A percentile compares a stretch with the other conserved stretches of the same genome.
These are phyloP conservation scores for Plasmodium sp. DNA, from an alignment of 169 alveolate species.

Conservation along the genomic window DNA sequence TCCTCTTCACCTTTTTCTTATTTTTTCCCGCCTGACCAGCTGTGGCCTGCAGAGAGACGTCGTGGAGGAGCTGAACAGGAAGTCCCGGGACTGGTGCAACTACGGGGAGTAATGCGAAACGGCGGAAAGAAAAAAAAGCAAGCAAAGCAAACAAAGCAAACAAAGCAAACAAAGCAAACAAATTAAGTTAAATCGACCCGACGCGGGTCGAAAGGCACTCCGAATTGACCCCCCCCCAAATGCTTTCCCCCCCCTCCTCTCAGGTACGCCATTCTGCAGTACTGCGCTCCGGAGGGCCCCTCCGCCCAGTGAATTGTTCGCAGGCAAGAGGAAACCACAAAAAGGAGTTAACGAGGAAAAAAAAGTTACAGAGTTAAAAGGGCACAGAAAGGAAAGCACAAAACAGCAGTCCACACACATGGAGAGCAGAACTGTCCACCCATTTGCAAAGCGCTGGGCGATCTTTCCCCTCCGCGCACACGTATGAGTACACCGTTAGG, in stretches of 20 bases:
- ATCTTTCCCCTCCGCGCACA: no score
- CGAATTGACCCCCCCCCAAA: not conserved
- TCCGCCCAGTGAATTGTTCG: not conserved
- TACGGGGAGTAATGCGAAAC: slow-evolving; percentile 48
- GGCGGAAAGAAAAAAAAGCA: not conserved
- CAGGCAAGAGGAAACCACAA: not conserved
- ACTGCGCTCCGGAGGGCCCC: not conserved
- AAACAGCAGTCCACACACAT: not conserved
- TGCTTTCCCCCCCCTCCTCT: not conserved
- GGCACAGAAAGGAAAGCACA: not conserved
- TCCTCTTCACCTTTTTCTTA: no score
- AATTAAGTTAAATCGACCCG: not conserved
- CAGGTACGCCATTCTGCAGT: slow-evolving; percentile 65
- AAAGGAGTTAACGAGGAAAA: not conserved
- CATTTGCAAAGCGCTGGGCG: no score
- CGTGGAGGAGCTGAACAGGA: slow-evolving; percentile 44
- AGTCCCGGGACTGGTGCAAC: slow-evolving; percentile 53
- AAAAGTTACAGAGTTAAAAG: not conserved
- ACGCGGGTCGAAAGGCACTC: not conserved
- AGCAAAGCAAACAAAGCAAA: not conserved
- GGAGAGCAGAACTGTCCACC: no score
- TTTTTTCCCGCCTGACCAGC: not conserved
- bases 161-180: not conserved
- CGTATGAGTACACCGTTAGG: not conserved
- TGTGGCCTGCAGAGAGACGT: slow-evolving; percentile 28